A percentile compares a stretch with the other conserved stretches of the same genome.
phyloP scores from a whole-genome alignment of 2,329 filamentous ascomycete species.

The Claviceps maximensis region DNA sequence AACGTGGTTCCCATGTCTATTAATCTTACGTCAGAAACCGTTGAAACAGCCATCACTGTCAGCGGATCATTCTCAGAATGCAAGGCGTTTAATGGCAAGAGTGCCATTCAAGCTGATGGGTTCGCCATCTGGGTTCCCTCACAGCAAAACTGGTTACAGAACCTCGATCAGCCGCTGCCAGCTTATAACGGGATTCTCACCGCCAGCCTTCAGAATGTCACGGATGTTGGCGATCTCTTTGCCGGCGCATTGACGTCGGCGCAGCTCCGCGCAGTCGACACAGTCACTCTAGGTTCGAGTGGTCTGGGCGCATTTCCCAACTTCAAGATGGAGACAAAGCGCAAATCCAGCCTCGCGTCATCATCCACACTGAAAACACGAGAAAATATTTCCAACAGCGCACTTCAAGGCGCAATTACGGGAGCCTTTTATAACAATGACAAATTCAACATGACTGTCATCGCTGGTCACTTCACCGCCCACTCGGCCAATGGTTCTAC shows the following conservation, averaged over 20 bases:
- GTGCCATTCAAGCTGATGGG: conserved; percentile 50
- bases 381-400: conserved; percentile 24
- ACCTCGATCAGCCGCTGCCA: conserved; percentile 52
- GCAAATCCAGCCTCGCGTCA: conserved; percentile 6
- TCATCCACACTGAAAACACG: conserved; percentile 31
- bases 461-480: conserved; percentile 77
- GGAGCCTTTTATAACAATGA: conserved; percentile 64
- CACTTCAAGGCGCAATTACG: conserved; percentile 56
- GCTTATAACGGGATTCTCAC: conserved; percentile 61
- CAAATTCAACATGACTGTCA: conserved; percentile 66
- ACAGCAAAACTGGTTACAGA: conserved; percentile 73
- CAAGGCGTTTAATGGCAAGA: conserved; percentile 50
- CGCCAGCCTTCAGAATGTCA: conserved; percentile 51
- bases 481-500: conserved; percentile 53
- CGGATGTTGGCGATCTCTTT: conserved; percentile 53
- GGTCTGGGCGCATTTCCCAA: conserved; percentile 40
- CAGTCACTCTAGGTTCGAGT: conserved; percentile 47
- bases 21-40: conserved; percentile 56
- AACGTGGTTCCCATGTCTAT: conserved; percentile 64
- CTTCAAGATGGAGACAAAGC: conserved; percentile 36
- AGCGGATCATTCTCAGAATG: conserved; percentile 69
- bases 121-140: conserved; percentile 92
- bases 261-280: conserved; percentile 58
- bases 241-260: conserved; percentile 74
- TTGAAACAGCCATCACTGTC: conserved; percentile 64